These are phyloP conservation scores for Lunularia cruciata DNA, from an alignment of 225 moss, liverwort and hornwort species.

Conservation along the genomic window DNA sequence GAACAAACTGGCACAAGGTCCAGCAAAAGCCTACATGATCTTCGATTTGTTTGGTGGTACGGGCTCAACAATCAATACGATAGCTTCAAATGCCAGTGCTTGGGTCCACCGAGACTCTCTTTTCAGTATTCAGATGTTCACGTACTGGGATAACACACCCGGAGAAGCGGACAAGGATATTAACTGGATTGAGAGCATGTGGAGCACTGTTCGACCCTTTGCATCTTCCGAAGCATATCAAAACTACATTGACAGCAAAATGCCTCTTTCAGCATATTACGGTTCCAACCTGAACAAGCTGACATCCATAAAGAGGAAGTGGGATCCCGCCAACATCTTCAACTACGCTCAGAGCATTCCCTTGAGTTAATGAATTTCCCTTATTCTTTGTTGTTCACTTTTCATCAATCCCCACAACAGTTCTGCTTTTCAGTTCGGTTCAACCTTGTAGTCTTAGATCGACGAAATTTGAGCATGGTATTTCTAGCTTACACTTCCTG, in stretches of 20 bases:
- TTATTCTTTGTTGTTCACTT: background rate
- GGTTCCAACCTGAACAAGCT: conserved; percentile 54
- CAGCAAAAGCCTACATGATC: conserved; percentile 54
- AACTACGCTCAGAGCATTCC: conserved; percentile 77
- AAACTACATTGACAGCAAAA: conserved; percentile 70
- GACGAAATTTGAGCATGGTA: too few relatives aligned
- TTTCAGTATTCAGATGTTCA: conserved; percentile 70
- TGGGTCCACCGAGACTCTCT: conserved; percentile 61
- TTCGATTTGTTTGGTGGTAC: conserved; percentile 60
- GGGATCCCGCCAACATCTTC: conserved; percentile 67
- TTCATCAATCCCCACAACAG: background rate
- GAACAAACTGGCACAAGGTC: conserved; percentile 40
- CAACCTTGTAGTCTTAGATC: too few relatives aligned
- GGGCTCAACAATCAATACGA: conserved; percentile 51
- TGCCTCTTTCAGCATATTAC: conserved; percentile 59
- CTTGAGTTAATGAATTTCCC: conserved; percentile 7
- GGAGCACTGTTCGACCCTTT: conserved; percentile 47
- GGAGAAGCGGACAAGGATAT: conserved; percentile 20
- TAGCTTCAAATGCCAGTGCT: conserved; percentile 24
- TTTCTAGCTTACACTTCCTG: too few relatives aligned
- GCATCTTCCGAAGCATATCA: conserved; percentile 54
- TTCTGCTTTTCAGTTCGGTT: too few relatives aligned
- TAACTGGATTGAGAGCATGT: conserved; percentile 40
- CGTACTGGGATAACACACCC: conserved; percentile 47
- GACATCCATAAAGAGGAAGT: conserved; percentile 50